Evolutionary conservation across 2,329 filamentous ascomycete genomes (phyloP).

Genomic region (Cladosporium austrohemisphaericum): DNA sequence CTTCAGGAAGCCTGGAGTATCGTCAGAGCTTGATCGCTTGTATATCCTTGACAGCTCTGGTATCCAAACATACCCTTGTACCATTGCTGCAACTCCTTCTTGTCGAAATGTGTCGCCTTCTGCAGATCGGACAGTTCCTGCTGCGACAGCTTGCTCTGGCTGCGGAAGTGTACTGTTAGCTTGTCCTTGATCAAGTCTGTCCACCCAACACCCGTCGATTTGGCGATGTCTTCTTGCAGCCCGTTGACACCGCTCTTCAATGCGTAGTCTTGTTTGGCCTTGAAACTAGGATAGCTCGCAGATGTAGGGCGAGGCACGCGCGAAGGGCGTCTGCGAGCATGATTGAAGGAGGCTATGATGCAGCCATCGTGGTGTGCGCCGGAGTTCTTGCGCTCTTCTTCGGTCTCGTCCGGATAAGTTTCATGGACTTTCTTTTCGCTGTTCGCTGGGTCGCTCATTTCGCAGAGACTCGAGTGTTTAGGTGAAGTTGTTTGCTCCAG

Average conservation of each 20-base stretch:
- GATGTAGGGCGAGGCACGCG: constrained; percentile 32
- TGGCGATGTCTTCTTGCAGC: constrained; percentile 30
- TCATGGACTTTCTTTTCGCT: constrained; percentile 26
- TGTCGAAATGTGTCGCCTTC: constrained; percentile 96
- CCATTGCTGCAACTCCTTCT: constrained; percentile 99
- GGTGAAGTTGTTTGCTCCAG: background rate
- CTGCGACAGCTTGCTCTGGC: constrained; percentile 96
- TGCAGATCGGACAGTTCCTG: constrained; percentile 94
- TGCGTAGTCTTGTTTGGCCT: constrained; percentile 31
- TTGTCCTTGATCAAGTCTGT: constrained; percentile 26
- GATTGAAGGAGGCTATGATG: constrained; percentile 22
- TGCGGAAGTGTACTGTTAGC: constrained; percentile 44
- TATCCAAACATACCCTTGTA: constrained; percentile 74
- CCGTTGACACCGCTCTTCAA: constrained; percentile 31
- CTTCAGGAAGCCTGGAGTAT: constrained; percentile 80
- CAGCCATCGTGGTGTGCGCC: constrained; percentile 18
- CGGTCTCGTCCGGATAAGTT: constrained; percentile 20
- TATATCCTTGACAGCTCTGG: constrained; percentile 11
- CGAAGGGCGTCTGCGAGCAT: constrained; percentile 32
- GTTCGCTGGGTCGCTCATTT: constrained; percentile 23
- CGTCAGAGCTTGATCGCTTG: background rate
- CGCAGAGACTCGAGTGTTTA: background rate
- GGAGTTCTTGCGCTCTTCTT: constrained; percentile 1
- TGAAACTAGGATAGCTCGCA: constrained; percentile 30
- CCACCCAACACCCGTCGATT: constrained; percentile 26